Base-by-base conservation (phyloP, 176 grass and related monocot species). In the Areca catechu region DNA sequence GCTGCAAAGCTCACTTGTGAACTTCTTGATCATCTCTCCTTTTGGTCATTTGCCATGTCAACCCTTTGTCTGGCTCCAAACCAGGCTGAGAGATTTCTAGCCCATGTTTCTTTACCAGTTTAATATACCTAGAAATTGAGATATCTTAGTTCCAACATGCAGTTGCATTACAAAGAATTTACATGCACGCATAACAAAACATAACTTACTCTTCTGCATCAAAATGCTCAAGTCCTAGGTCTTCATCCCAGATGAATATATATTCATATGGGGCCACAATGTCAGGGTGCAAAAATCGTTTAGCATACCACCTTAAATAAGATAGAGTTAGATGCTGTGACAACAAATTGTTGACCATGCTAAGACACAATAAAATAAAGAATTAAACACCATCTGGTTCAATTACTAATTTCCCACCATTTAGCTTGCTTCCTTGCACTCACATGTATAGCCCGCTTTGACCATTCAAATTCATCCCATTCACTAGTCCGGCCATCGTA, bases 211-310 rank as follows among this genome's bases (percentile, higher is more conserved):
- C 74, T 83, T 98, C 94, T 62, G 94, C 88, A 61, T 98, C 83
- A 60, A 98, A 98, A 89, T 98, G 84, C 68, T 92, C 73, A 6
- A 93, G 84, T 76, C 94, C 94, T 25, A 98, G 71, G 67, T 98
- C 94, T 75, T 98, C 94, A 60, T 98, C 94, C 94, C 94, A 98
- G 80, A 98, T 83, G 63, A 98, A 98, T 83, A 98, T 89, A 79
- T 98, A 98, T 7, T 98, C 94, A 64, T 98, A 98, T 60, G 62
- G 74, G 20, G 81, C 73, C 61, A 98, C 76, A 24, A 98, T 71
- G 57, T 98, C 94, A 22, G 88, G 94, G 73, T 93, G 94, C 57
- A 98, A 76, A 80, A 98, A 98, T 22, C 94, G 61, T 71, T 98
- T 98, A 56, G 94, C 94, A 76, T 98, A 98, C 94, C 94, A 98